Base-by-base conservation (phyloP, 306 rosid genomes). In the Medicago arabica region DNA sequence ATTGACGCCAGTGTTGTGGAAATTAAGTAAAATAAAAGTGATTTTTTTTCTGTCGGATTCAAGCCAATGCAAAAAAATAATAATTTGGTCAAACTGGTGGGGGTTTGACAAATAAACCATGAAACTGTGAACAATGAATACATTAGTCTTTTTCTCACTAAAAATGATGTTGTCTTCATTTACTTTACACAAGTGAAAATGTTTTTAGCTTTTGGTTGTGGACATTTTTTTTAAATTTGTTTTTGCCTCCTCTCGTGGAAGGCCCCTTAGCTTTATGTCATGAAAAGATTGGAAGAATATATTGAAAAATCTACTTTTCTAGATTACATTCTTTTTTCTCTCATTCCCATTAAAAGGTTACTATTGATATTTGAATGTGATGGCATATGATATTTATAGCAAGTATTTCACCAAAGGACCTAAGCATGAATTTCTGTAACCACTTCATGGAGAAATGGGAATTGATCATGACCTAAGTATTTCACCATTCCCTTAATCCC, bases 81-180 rank as follows among this genome's bases (percentile, higher is more conserved):
- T 47, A 55, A 55, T 50, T 82, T 77, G 86, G 90, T 88, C 92
- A 88, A 86, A 86, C 36, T 38, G 28, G 81, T 80, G 81, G 85
- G 81, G 69, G 60, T 75, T 86, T 84, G 85, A 82, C 71, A 82
- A 74, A 83, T 79, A 84, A 83, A 81, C 75, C 79, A 76, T 70
- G 75, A 14, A 85, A 16, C 51, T 75, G 68, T 39, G 5, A 76
- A 71, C 54, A 77, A 75, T 70, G 65, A 71, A 71, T 69, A 72
- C 61, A 66, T 75, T 60, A 63, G 64, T 72, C 75, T 66, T 75
- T 86, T 86, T 80, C 88, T 80, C 44, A 23, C 59, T 64, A 80
- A 73, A 80, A 86, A 88, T 88, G 86, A 88, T 88, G 88, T 68
- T 88, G 92, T 88, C 86, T 79, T 78, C 76, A 59, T 47, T 60